phyloP scores from a whole-genome alignment of 2,329 filamentous ascomycete genomes.

The Pseudogymnoascus sp. region DNA sequence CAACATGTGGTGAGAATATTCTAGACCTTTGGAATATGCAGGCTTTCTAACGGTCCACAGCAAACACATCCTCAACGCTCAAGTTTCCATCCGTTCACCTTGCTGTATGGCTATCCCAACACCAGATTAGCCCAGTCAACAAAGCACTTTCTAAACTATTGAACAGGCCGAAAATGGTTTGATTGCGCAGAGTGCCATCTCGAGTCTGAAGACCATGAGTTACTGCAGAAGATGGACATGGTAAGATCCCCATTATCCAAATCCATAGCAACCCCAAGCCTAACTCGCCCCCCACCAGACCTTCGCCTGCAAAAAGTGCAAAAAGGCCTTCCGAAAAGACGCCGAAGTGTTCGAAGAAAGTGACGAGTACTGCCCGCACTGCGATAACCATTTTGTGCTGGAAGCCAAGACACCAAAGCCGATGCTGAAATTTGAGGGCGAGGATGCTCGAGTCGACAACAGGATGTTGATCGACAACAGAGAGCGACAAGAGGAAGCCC shows the following conservation, averaged over 20 bases:
- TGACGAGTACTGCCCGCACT: constrained; percentile 98
- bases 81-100: constrained; percentile 89
- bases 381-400: constrained; percentile 96
- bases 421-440: constrained; percentile 78
- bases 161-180: constrained; percentile 86
- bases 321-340: constrained; percentile 95
- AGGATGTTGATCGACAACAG: constrained; percentile 92
- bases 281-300: constrained; percentile 30
- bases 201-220: constrained; percentile 69
- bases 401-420: constrained; percentile 81
- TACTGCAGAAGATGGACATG: constrained; percentile 79
- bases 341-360: constrained; percentile 86
- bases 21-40: not conserved
- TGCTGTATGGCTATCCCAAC: constrained; percentile 61
- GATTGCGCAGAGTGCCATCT: constrained; percentile 93
- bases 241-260: constrained; percentile 27
- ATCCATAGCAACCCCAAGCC: constrained; percentile 8
- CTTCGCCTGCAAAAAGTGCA: constrained; percentile 98
- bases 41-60: constrained; percentile 38
- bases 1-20: constrained; percentile 7
- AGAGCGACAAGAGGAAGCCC: constrained; percentile 48
- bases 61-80: constrained; percentile 97
- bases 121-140: not conserved
- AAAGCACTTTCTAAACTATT: not conserved
- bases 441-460: constrained; percentile 77